A percentile compares a stretch with the other conserved stretches of the same genome.
phyloP scores from a whole-genome alignment of 2,329 filamentous ascomycete species.

The Leptographium radiaticola region DNA sequence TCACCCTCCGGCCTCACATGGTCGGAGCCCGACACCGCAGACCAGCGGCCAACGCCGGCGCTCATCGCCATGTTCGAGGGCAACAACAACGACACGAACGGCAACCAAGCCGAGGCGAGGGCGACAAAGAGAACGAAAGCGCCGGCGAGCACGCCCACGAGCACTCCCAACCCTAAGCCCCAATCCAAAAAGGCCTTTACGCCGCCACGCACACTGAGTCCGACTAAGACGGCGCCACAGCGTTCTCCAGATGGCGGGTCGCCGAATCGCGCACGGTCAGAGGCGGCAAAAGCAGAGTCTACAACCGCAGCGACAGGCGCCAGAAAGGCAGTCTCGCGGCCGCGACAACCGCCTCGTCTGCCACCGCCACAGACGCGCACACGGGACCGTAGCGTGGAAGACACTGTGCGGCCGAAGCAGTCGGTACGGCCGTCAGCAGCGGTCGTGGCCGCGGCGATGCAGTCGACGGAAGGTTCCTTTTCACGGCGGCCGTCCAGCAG shows the following conservation, averaged over 20 bases:
- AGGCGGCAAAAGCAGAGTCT: background rate
- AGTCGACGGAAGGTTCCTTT: background rate
- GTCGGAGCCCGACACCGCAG: slow-evolving; percentile 33
- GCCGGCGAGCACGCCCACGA: slow-evolving; percentile 8
- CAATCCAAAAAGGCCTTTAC: slow-evolving; percentile 17
- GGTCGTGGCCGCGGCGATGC: background rate
- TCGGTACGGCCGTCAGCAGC: background rate
- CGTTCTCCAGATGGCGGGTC: background rate
- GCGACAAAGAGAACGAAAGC: background rate
- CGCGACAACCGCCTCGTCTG: background rate
- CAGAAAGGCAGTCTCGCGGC: background rate
- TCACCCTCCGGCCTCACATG: slow-evolving; percentile 18
- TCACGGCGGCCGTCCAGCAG: background rate
- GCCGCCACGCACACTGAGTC: slow-evolving; percentile 18
- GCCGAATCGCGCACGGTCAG: too few relatives aligned
- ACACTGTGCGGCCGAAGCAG: background rate
- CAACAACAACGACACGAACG: slow-evolving; percentile 19
- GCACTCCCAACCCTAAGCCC: background rate
- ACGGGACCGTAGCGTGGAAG: background rate
- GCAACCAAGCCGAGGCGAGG: background rate
- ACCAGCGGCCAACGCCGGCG: slow-evolving; percentile 49
- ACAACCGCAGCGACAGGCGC: background rate
- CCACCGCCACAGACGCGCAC: background rate
- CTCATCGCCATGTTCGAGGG: slow-evolving; percentile 59
- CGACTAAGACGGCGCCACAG: background rate